Evolutionary conservation across 2,329 filamentous ascomycete genomes (phyloP).

Genomic region (Nigrograna mackinnonii): DNA sequence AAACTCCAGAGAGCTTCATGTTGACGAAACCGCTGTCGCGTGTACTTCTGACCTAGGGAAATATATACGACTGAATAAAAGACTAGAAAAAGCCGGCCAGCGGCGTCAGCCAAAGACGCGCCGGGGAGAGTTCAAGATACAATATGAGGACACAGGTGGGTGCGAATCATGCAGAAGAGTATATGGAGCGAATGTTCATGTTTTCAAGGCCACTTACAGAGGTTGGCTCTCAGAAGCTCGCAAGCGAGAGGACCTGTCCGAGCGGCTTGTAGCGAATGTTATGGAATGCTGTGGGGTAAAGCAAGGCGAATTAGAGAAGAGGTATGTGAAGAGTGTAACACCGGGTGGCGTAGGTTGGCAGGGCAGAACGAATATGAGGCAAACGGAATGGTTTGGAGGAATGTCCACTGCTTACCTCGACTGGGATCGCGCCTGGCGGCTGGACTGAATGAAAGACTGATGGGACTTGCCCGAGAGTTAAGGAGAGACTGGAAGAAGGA

Average conservation of each 20-base stretch:
- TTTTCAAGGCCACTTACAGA: conserved; percentile 13
- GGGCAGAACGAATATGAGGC: no score
- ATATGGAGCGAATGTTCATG: neutral
- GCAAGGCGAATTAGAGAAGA: conserved; percentile 13
- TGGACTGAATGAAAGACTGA: no score
- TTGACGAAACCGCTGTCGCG: conserved; percentile 5
- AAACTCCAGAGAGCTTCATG: conserved; percentile 51
- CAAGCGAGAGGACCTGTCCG: conserved; percentile 11
- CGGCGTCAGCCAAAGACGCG: conserved; percentile 15
- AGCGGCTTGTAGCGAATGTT: conserved; percentile 30
- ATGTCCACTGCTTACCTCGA: no score
- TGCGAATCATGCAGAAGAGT: neutral
- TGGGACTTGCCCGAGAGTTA: no score
- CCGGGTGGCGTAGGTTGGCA: neutral
- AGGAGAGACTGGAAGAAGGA: no score
- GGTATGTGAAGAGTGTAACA: neutral
- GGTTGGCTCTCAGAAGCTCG: conserved; percentile 13
- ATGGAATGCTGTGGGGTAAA: conserved; percentile 28
- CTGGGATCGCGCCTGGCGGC: no score
- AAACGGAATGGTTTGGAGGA: no score
- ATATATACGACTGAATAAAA: conserved; percentile 24
- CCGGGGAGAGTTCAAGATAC: neutral
- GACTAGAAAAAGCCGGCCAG: conserved; percentile 17
- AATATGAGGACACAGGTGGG: neutral
- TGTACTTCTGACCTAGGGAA: conserved; percentile 7